Conservation (phyloP, 106 monocot species). For the Platanthera guangdongensis region DNA sequence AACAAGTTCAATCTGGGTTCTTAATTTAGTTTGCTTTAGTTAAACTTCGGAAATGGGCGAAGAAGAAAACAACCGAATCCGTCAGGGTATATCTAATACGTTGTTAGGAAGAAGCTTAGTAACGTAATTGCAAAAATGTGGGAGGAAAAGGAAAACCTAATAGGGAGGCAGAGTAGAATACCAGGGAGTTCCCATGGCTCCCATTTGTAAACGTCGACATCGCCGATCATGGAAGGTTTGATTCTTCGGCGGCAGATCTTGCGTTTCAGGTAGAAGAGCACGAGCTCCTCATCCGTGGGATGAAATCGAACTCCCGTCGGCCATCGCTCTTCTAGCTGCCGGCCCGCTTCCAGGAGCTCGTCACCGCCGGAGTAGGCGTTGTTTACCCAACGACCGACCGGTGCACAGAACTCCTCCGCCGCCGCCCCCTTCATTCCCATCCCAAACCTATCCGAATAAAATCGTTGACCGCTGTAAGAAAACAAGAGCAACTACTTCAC, state of each 20-base stretch:
- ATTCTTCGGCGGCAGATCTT: conserved; percentile 59
- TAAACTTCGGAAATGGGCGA: not conserved
- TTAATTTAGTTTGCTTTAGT: not conserved
- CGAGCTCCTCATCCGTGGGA: conserved; percentile 98
- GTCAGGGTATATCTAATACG: not conserved
- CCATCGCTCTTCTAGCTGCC: conserved; percentile 22
- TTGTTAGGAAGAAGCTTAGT: too few species aligned
- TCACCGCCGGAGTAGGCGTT: not conserved
- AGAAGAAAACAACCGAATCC: not conserved
- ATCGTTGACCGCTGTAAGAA: conserved; percentile 8
- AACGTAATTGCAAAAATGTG: not conserved
- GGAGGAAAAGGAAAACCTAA: not conserved
- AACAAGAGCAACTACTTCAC: not conserved
- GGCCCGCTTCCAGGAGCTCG: not conserved
- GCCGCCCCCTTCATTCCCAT: conserved; percentile 2
- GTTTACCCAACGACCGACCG: not conserved
- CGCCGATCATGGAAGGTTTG: conserved; percentile 41
- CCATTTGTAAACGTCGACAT: conserved; percentile 87
- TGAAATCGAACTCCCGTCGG: conserved; percentile 90
- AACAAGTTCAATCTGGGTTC: not conserved
- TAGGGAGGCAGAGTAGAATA: conserved; percentile 3
- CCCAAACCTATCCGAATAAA: not conserved
- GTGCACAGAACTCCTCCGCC: not conserved
- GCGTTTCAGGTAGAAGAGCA: conserved; percentile 86
- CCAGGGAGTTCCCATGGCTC: conserved; percentile 89